phyloP scores from a whole-genome alignment of 1,284 basidiomycete genomes.

The Apiotrichum gamsii region DNA sequence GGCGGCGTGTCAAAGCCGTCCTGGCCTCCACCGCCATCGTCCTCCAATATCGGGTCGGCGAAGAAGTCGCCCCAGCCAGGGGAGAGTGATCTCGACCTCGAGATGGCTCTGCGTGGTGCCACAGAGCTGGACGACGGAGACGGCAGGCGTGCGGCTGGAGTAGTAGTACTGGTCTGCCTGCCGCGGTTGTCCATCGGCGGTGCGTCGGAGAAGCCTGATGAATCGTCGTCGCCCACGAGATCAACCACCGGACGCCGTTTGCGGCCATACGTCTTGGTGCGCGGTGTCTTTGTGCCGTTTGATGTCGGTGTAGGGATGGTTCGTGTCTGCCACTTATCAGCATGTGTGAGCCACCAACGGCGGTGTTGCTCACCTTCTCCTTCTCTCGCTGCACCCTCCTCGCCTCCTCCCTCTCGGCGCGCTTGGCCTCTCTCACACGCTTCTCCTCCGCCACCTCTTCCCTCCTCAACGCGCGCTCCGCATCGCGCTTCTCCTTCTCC shows the following conservation, averaged over 20 bases:
- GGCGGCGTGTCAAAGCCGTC: neutral
- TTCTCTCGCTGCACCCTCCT: neutral
- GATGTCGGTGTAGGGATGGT: neutral
- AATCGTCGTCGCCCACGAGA: neutral
- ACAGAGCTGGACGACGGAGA: too few relatives aligned
- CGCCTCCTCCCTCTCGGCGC: neutral
- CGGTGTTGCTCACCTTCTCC: neutral
- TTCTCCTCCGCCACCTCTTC: neutral
- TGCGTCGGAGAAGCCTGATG: conserved; percentile 8
- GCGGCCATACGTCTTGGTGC: conserved; percentile 10
- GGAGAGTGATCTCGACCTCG: too few relatives aligned
- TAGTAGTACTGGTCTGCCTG: too few relatives aligned
- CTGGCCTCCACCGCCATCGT: too few relatives aligned
- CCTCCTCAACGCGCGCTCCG: neutral
- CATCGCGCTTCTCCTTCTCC: neutral
- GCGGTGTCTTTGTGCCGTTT: neutral
- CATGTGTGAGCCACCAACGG: too few relatives aligned
- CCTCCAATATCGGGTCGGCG: too few relatives aligned
- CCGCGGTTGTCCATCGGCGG: neutral
- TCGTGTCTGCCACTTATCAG: neutral
- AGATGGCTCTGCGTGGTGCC: too few relatives aligned
- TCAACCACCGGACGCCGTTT: neutral
- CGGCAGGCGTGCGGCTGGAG: too few relatives aligned
- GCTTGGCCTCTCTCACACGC: neutral
- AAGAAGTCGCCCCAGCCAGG: too few relatives aligned